phyloP scores from a whole-genome alignment of 2,329 filamentous ascomycete genomes.

The Microcyclosporella mali region DNA sequence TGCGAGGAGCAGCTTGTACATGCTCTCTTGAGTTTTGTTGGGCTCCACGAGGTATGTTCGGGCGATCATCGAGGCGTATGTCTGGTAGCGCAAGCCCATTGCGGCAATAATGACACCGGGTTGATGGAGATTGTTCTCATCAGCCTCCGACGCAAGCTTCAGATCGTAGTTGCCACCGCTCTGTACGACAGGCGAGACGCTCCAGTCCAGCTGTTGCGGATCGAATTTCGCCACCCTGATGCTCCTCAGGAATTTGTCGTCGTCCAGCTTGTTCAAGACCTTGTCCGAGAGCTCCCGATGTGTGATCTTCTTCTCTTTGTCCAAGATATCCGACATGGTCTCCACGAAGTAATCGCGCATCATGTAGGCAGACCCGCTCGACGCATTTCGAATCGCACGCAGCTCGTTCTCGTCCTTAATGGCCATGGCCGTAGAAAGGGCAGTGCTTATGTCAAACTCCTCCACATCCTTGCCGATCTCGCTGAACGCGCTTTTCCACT shows the following conservation, averaged over 20 bases:
- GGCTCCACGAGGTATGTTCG: constrained; percentile 95
- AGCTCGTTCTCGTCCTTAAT: constrained; percentile 94
- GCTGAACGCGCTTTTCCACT: constrained; percentile 82
- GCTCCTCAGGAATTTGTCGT: constrained; percentile 86
- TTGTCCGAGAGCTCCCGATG: constrained; percentile 81
- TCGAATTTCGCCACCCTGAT: constrained; percentile 84
- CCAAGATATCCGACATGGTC: constrained; percentile 93
- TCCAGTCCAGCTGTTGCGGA: constrained; percentile 85
- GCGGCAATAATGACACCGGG: constrained; percentile 90
- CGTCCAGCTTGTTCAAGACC: constrained; percentile 85
- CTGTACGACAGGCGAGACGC: constrained; percentile 75
- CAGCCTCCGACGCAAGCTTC: constrained; percentile 69
- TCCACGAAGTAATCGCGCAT: constrained; percentile 97
- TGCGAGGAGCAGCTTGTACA: constrained; percentile 80
- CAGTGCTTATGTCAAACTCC: constrained; percentile 76
- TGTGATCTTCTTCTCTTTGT: constrained; percentile 94
- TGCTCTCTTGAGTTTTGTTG: constrained; percentile 89
- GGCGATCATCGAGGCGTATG: constrained; percentile 86
- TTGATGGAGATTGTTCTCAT: constrained; percentile 68
- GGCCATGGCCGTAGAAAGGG: constrained; percentile 79
- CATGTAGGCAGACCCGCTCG: constrained; percentile 85
- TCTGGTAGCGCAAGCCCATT: constrained; percentile 89
- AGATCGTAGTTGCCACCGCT: constrained; percentile 95
- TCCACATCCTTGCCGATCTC: constrained; percentile 79
- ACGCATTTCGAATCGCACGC: constrained; percentile 87